Percentiles rank a stretch among this genome's conserved stretches.
These are phyloP conservation scores for Torulaspora pretoriensis DNA, from an alignment of 1,139 yeast genomes.

Conservation along the genomic window DNA sequence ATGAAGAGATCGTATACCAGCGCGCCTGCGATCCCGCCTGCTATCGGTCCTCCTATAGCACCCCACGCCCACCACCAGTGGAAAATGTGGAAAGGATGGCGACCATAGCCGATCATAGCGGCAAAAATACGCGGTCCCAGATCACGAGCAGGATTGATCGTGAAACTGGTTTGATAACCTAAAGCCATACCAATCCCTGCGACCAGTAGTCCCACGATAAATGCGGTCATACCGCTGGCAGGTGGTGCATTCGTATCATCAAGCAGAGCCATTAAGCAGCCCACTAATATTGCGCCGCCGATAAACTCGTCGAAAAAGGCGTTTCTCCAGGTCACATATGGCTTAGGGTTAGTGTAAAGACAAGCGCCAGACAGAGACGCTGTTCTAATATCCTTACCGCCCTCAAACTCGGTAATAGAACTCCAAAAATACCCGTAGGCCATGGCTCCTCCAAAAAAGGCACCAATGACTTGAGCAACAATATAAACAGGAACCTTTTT, in stretches of 20 bases:
- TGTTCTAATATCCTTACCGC: slow-evolving; percentile 18
- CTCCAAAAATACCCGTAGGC: slow-evolving; percentile 34
- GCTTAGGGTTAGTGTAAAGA: slow-evolving; percentile 18
- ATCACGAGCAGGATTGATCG: slow-evolving; percentile 46
- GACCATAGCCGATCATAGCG: slow-evolving; percentile 41
- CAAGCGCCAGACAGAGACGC: slow-evolving; percentile 18
- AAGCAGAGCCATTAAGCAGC: slow-evolving; percentile 19
- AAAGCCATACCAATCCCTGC: slow-evolving; percentile 42
- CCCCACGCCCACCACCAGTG: slow-evolving; percentile 35
- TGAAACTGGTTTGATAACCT: slow-evolving; percentile 46
- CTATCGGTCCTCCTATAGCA: slow-evolving; percentile 40
- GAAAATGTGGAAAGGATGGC: slow-evolving; percentile 31
- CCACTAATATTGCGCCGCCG: slow-evolving; percentile 18
- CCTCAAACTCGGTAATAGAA: slow-evolving; percentile 20
- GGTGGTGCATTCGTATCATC: slow-evolving; percentile 23
- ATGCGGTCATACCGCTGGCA: slow-evolving; percentile 20
- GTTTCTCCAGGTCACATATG: slow-evolving; percentile 21
- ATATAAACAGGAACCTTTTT: slow-evolving; percentile 39
- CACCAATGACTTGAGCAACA: slow-evolving; percentile 31
- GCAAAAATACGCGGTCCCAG: slow-evolving; percentile 45
- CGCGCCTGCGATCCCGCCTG: slow-evolving; percentile 43
- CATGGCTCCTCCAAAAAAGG: slow-evolving; percentile 36
- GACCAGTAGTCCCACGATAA: slow-evolving; percentile 33
- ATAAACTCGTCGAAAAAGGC: slow-evolving; percentile 21
- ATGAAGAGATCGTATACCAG: slow-evolving; percentile 41